A percentile compares a stretch with the other conserved stretches of the same genome.
Conservation (phyloP, 2,329 filamentous ascomycete species). For the Neospermospora avenae region DNA sequence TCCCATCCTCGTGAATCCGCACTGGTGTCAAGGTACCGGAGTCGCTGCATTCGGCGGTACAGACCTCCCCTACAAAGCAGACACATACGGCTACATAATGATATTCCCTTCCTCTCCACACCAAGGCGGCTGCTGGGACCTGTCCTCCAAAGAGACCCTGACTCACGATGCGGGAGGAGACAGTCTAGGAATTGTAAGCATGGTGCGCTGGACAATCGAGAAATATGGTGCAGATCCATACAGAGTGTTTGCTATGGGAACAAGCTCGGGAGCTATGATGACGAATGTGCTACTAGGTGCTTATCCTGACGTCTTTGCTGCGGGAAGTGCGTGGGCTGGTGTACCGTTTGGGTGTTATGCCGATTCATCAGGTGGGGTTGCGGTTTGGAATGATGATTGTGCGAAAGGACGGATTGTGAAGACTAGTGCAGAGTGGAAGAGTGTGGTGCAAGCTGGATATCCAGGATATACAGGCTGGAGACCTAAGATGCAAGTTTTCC, state of each 20-base stretch:
- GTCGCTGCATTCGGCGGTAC: constrained; percentile 26
- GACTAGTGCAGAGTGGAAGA: constrained; percentile 47
- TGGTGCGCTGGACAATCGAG: constrained; percentile 51
- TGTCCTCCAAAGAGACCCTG: constrained; percentile 48
- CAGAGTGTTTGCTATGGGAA: constrained; percentile 52
- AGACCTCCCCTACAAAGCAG: constrained; percentile 51
- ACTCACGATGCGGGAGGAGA: constrained; percentile 55
- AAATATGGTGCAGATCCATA: constrained; percentile 49
- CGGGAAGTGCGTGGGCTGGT: constrained; percentile 44
- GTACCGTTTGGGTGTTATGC: constrained; percentile 44
- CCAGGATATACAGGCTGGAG: constrained; percentile 35
- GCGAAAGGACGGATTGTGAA: constrained; percentile 34
- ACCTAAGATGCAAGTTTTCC: constrained; percentile 27
- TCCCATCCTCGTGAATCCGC: constrained; percentile 26
- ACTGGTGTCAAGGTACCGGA: constrained; percentile 40
- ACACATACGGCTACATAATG: constrained; percentile 54
- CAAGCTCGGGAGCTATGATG: constrained; percentile 49
- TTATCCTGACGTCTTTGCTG: constrained; percentile 47
- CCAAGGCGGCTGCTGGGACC: constrained; percentile 56
- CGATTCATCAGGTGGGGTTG: constrained; percentile 30
- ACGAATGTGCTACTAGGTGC: constrained; percentile 46
- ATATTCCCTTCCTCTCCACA: constrained; percentile 52
- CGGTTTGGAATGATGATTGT: constrained; percentile 50
- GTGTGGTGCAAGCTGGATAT: constrained; percentile 42
- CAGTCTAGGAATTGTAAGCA: constrained; percentile 52